phyloP scores from a whole-genome alignment of 2,329 filamentous ascomycete species.

The Claviceps quebecensis region DNA sequence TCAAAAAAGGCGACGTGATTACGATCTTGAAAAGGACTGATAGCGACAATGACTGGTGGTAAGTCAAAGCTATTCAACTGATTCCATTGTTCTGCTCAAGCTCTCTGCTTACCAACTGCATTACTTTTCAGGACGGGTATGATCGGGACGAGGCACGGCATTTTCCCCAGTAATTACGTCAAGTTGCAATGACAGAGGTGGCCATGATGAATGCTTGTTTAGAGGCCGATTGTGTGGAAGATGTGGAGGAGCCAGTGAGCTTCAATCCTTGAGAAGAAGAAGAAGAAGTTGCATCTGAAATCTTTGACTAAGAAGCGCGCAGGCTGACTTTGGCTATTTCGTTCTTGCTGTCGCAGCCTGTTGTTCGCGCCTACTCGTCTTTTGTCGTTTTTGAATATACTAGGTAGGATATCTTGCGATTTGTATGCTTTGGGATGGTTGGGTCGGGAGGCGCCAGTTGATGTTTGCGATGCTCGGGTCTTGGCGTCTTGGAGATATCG shows the following conservation, averaged over 20 bases:
- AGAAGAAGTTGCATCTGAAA: too few species aligned
- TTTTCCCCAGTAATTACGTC: conserved; percentile 78
- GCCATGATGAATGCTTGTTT: not conserved
- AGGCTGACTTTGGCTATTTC: not conserved
- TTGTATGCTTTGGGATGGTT: not conserved
- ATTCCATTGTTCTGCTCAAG: not conserved
- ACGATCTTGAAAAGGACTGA: conserved; percentile 91
- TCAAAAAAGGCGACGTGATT: conserved; percentile 95
- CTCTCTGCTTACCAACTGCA: not conserved
- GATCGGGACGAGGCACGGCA: conserved; percentile 71
- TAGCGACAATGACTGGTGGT: conserved; percentile 92
- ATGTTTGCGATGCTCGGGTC: conserved; percentile 1
- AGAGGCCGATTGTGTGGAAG: too few species aligned
- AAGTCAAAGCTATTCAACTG: conserved; percentile 16
- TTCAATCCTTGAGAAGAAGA: too few species aligned
- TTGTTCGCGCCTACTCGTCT: not conserved
- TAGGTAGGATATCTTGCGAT: not conserved
- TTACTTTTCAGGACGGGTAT: conserved; percentile 57
- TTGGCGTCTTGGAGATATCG: conserved; percentile 2
- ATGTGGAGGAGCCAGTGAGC: too few species aligned
- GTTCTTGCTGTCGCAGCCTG: not conserved
- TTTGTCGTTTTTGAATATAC: not conserved
- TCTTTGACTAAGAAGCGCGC: too few species aligned
- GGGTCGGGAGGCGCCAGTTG: not conserved
- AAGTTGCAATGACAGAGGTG: conserved; percentile 44